These are phyloP conservation scores for Ophiostoma montium DNA, from an alignment of 2,329 filamentous ascomycete genomes.

Conservation along the genomic window DNA sequence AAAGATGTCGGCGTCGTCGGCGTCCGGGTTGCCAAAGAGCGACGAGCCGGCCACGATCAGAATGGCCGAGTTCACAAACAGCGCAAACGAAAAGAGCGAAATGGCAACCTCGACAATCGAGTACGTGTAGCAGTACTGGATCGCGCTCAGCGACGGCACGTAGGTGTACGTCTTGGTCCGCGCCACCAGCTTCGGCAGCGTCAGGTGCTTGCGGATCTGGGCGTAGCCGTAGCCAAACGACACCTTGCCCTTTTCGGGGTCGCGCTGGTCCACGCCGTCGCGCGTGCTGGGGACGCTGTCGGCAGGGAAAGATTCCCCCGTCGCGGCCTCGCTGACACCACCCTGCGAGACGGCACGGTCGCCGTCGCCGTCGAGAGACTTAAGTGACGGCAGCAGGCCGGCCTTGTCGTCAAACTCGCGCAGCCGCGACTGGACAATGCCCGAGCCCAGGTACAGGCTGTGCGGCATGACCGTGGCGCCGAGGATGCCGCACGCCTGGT, in stretches of 20 bases:
- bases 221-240: not conserved
- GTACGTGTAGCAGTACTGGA: slow-evolving; percentile 58
- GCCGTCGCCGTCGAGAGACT: too few relatives aligned
- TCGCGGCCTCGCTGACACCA: too few relatives aligned
- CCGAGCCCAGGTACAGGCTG: slow-evolving; percentile 53
- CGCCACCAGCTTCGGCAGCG: slow-evolving; percentile 10
- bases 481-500: slow-evolving; percentile 62
- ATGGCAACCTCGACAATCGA: slow-evolving; percentile 56
- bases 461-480: slow-evolving; percentile 65
- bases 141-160: slow-evolving; percentile 56
- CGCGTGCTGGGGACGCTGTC: too few relatives aligned
- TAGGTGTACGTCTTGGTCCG: slow-evolving; percentile 39
- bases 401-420: slow-evolving; percentile 46
- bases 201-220: not conserved
- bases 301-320: too few relatives aligned
- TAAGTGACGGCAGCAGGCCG: slow-evolving; percentile 31
- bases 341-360: too few relatives aligned
- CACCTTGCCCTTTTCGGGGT: not conserved
- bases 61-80: slow-evolving; percentile 75
- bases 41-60: slow-evolving; percentile 70
- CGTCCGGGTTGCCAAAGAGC: slow-evolving; percentile 48
- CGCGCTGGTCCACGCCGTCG: not conserved
- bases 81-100: slow-evolving; percentile 67
- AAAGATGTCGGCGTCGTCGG: slow-evolving; percentile 63
- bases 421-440: slow-evolving; percentile 53